These are phyloP conservation scores for Mycena epipterygia DNA, from an alignment of 768 basidiomycete genomes.

Conservation along the genomic window DNA sequence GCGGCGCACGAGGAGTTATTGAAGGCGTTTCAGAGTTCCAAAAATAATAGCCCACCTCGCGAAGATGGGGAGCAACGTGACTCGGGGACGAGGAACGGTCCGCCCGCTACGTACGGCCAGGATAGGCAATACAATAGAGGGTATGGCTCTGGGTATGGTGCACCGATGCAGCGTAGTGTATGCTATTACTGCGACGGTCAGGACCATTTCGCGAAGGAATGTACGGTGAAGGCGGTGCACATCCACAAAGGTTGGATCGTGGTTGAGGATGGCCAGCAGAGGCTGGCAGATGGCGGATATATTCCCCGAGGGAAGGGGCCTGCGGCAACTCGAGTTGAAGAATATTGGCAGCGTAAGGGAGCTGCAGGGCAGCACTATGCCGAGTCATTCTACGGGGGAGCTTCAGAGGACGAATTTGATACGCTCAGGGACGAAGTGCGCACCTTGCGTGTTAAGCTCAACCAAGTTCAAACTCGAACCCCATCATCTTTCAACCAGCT, in stretches of 20 bases:
- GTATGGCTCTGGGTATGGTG: slow-evolving; percentile 2
- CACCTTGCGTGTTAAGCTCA: slow-evolving; percentile 20
- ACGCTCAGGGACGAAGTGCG: slow-evolving; percentile 17
- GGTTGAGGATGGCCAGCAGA: slow-evolving; percentile 9
- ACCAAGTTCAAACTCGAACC: background rate
- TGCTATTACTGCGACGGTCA: slow-evolving; percentile 25
- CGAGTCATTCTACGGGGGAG: slow-evolving; percentile 2
- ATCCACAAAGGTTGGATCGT: no score
- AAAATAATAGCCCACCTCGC: background rate
- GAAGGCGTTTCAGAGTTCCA: slow-evolving; percentile 12
- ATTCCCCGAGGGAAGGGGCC: slow-evolving; percentile 12
- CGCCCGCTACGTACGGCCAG: background rate
- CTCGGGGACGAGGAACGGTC: no score
- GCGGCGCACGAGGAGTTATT: no score
- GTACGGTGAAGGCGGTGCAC: slow-evolving; percentile 1
- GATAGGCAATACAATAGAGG: background rate
- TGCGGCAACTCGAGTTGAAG: slow-evolving; percentile 10
- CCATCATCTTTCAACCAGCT: background rate
- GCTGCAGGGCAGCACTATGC: slow-evolving; percentile 15
- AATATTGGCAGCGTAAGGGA: slow-evolving; percentile 25
- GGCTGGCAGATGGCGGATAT: slow-evolving; percentile 8
- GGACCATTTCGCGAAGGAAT: slow-evolving; percentile 11
- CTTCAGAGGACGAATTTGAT: slow-evolving; percentile 19
- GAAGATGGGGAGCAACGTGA: slow-evolving; percentile 15
- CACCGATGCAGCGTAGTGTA: background rate